Base-by-base conservation (phyloP, 371 early-diverging fungal species). In the Entomophthora muscae region DNA sequence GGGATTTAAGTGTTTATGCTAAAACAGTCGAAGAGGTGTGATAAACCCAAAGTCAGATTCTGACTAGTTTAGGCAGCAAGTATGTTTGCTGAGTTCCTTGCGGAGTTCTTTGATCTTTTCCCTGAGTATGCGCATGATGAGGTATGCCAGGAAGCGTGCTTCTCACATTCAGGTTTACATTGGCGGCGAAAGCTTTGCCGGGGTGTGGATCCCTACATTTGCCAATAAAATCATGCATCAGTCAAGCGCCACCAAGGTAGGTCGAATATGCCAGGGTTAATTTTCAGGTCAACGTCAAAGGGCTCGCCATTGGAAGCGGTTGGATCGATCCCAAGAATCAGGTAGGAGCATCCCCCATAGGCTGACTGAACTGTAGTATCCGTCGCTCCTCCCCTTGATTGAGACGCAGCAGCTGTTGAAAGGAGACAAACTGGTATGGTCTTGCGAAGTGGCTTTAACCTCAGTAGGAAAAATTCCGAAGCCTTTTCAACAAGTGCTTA, bases 121-220 rank as follows among this genome's bases (percentile, higher is more conserved):
- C 84, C 85, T 1, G 71, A 86, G 32, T 73, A 73, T 26, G 24
- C 63, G 1, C 58, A 71, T 0, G 66, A 71, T 55, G 82, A 86
- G 58, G 79, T 82, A 73, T 28, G 23, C 21, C 27, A 33, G 10
- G n/a, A 32, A 0, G 27, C 3, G 32, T n/a, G 2, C 12, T 56
- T 24, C 23, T 63, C 23, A 26, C 27, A 56, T 58, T 53, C 66
- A 89, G 80, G 32, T 90, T 12, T 89, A 88, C 70, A 64, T 92
- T 21, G 79, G 86, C 29, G 93, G 93, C 24, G 93, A 92, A 71
- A 88, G 89, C 65, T 92, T 67, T 72, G 93, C 91, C 0, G 93
- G 93, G 17, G 80, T 81, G 0, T 92, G 85, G 72, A 84, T 92
- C 60, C 93, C 93, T 1, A 87, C 89, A 66, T 79, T 90, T 64